Percentiles rank a stretch among this genome's conserved stretches.
Evolutionary conservation across 805 yeast species (phyloP).

Genomic region (Clavispora vitiphila): DNA sequence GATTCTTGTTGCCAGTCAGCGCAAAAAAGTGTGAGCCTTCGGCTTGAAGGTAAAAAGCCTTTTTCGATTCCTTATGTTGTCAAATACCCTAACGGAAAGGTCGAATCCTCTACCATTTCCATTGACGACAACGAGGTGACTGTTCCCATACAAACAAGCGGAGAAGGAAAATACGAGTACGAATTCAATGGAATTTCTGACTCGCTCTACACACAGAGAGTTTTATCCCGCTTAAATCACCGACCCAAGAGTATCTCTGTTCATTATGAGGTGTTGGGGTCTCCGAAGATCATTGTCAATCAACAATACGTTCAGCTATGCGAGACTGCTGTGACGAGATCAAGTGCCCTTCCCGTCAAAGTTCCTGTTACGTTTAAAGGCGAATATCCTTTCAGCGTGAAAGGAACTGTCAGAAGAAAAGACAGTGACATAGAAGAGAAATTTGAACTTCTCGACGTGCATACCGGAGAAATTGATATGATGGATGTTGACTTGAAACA

Average conservation of each 20-base stretch:
- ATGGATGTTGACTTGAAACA: slow-evolving; percentile 18
- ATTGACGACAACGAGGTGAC: slow-evolving; percentile 23
- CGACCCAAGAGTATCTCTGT: slow-evolving; percentile 15
- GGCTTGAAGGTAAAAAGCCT: slow-evolving; percentile 56
- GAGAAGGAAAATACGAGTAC: slow-evolving; percentile 60
- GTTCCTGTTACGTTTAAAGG: slow-evolving; percentile 58
- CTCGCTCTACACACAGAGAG: slow-evolving; percentile 47
- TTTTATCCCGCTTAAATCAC: slow-evolving; percentile 5
- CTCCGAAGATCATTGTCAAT: slow-evolving; percentile 57
- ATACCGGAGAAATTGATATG: slow-evolving; percentile 15
- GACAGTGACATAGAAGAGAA: slow-evolving; percentile 44
- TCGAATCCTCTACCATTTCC: slow-evolving; percentile 30
- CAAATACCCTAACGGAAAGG: slow-evolving; percentile 49
- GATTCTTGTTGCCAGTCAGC: slow-evolving; percentile 31
- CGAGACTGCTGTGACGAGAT: slow-evolving; percentile 27
- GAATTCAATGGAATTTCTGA: slow-evolving; percentile 62
- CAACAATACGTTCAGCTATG: slow-evolving; percentile 44
- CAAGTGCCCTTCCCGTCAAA: slow-evolving; percentile 22
- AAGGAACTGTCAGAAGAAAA: slow-evolving; percentile 57
- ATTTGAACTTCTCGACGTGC: slow-evolving; percentile 24
- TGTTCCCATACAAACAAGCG: slow-evolving; percentile 36
- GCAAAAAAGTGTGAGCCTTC: slow-evolving; percentile 25
- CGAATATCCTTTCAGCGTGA: slow-evolving; percentile 54
- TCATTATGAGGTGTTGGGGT: slow-evolving; percentile 44
- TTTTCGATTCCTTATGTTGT: slow-evolving; percentile 68